Evolutionary conservation across 2,329 filamentous ascomycete species (phyloP), one percentile per base, ranked within the genome.

Genomic region (Sclerotinia glacialis): DNA sequence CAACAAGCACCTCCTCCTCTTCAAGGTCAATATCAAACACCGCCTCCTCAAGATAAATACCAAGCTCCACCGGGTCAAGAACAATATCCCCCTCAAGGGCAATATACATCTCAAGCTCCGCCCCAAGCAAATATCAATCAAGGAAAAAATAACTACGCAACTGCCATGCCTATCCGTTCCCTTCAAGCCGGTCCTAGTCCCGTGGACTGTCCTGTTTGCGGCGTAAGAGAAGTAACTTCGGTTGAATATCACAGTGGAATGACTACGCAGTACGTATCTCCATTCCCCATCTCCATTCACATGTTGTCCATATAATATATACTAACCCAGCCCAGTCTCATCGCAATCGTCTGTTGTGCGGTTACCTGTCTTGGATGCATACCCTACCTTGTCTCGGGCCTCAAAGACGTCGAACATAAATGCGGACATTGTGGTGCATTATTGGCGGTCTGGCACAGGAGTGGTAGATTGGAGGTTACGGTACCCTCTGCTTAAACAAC

Each of bases 391-490:
- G 76, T 79, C 67, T 77, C 76, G 53, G 78, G 76, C 66, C 75
- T 78, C 68, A 80, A 81, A 72, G 78, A 80, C 55, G 78, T 78
- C n/a, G 74, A 79, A 73, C 79, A 80, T 71, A 79, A 78, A 69
- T 80, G 79, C 64, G 78, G 78, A 2, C 73, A 76, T 21, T 81
- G 79, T 67, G 78, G 78, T 26, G 75, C 76, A 1, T 60, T 79
- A 61, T 74, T 81, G 21, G 79, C 78, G 0, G 78, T 78, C 0
- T 80, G 78, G 78, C 78, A 80, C 72, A 73, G 79, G 1, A 78
- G 76, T 70, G 79, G 79, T 14, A 77, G 75, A 47, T 78, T 78
- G 0, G 78, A 80, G 70, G 78, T 80, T 49, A 42, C 66, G 26
- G 71, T 64, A 34, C 63, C 47, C 2, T 31, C 40, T 26, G 60